Evolutionary conservation across 768 basidiomycete species (phyloP), one percentile per base, ranked within the genome.

Genomic region (Infundibulicybe gibba): DNA sequence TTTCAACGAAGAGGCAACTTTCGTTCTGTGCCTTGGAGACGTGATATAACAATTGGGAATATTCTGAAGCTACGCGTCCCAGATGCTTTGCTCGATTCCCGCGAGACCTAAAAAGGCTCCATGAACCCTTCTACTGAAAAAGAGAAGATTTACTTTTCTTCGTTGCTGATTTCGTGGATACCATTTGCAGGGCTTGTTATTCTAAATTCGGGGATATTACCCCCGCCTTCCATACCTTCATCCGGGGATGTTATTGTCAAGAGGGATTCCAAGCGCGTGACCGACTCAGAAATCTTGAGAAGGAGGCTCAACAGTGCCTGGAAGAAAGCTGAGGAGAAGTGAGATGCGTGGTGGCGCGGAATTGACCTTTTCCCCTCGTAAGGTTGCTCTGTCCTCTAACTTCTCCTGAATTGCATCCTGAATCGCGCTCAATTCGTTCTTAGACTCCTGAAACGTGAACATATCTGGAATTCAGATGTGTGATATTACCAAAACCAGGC

Each of bases 21-120:
- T 94, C 88, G 9, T 68, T 67, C 5, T 79, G 73, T 10, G 94
- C 92, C 63, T 97, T 95, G 15, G 81, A 78, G 19, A 81, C 78
- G 54, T 97, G 89, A 62, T 99, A 99, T 19, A 93, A 73, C 15
- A 98, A 75, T 60, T 98, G 94, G 9, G 81, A 89, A 60, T 95
- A 98, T 65, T 97, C 97, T 8, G 83, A 75, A 12, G 94, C 91
- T 21, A 94, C 88, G 43, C 94, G 80, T 10, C 79, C 75, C 12
- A 95, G 73, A 60, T 92, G 89, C 61, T 92, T 90, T 30, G 87
- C 83, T 39, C 83, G 75, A 60, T 80, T 83, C 8, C 77, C 79
- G 52, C 74, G 79, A 33, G 72, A 65, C 58, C 85, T 87, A 57
- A 17, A 50, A 32, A 10, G 12, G 15, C 35, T 20, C 37, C 34